phyloP scores from a whole-genome alignment of 164 flowering plant genomes.

The Tetrastigma voinierianum region DNA sequence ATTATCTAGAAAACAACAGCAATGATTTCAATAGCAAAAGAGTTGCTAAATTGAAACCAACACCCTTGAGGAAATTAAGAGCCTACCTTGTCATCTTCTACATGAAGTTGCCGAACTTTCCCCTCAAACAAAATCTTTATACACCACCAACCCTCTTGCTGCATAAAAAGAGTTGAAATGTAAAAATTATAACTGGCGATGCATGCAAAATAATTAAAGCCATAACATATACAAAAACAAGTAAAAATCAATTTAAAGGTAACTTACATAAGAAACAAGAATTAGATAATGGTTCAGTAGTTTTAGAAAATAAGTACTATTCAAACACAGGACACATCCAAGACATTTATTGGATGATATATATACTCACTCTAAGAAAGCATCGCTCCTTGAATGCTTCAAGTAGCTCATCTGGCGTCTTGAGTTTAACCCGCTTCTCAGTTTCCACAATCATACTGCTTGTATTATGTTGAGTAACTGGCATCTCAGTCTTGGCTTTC shows the following conservation, averaged over 20 bases:
- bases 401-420: slow-evolving; percentile 95
- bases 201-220: not conserved
- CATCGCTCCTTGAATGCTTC: slow-evolving; percentile 72
- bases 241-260: not conserved
- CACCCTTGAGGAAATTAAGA: slow-evolving; percentile 1
- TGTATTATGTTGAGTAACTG: slow-evolving; percentile 46
- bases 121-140: slow-evolving; percentile 83
- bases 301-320: slow-evolving; percentile 1
- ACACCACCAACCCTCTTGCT: slow-evolving; percentile 99
- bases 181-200: slow-evolving; percentile 2
- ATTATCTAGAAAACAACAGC: not conserved
- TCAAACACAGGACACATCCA: not conserved
- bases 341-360: not conserved
- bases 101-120: slow-evolving; percentile 72
- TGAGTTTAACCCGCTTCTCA: slow-evolving; percentile 57
- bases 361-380: slow-evolving; percentile 68
- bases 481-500: slow-evolving; percentile 51
- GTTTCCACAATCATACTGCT: slow-evolving; percentile 82
- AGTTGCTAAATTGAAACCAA: not conserved
- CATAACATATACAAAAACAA: not conserved
- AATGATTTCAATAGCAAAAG: not conserved
- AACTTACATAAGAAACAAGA: not conserved
- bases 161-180: slow-evolving; percentile 30
- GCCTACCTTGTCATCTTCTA: slow-evolving; percentile 82
- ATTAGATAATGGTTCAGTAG: not conserved